Conservation (phyloP, 2,329 filamentous ascomycete species). For the Cordyceps fumosorosea region DNA sequence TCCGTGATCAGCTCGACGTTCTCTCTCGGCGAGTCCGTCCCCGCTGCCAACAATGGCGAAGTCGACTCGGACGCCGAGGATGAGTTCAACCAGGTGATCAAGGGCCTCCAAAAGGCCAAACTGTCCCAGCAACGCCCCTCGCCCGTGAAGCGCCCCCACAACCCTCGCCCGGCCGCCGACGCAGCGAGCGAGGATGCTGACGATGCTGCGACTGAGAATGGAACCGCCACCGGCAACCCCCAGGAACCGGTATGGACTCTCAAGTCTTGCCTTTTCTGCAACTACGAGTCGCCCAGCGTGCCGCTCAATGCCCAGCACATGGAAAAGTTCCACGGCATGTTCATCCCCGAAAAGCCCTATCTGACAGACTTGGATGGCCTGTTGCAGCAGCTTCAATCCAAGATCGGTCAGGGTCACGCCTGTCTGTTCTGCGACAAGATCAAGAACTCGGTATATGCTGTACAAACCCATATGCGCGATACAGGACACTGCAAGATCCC, state of each 20-base stretch:
- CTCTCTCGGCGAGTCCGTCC: conserved; percentile 74
- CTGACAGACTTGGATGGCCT: conserved; percentile 77
- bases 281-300: conserved; percentile 69
- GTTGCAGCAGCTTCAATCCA: conserved; percentile 69
- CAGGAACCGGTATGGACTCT: conserved; percentile 36
- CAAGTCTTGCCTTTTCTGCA: conserved; percentile 80
- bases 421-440: conserved; percentile 85
- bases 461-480: conserved; percentile 96
- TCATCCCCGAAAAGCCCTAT: conserved; percentile 84
- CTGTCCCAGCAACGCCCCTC: conserved; percentile 47
- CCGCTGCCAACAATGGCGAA: conserved; percentile 36
- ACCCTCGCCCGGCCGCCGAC: conserved; percentile 42
- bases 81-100: conserved; percentile 71
- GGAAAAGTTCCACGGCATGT: conserved; percentile 90
- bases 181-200: conserved; percentile 43
- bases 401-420: conserved; percentile 72
- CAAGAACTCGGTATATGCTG: conserved; percentile 69
- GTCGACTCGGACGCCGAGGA: conserved; percentile 64
- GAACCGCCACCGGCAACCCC: conserved; percentile 24
- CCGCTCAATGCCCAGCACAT: conserved; percentile 81
- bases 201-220: conserved; percentile 34
- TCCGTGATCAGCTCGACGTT: conserved; percentile 89
- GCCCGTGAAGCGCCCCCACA: conserved; percentile 48
- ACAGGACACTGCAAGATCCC: conserved; percentile 96
- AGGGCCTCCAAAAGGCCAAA: conserved; percentile 69